Conservation (phyloP, 257 asterid genomes). For the Scutellaria galericulata region DNA sequence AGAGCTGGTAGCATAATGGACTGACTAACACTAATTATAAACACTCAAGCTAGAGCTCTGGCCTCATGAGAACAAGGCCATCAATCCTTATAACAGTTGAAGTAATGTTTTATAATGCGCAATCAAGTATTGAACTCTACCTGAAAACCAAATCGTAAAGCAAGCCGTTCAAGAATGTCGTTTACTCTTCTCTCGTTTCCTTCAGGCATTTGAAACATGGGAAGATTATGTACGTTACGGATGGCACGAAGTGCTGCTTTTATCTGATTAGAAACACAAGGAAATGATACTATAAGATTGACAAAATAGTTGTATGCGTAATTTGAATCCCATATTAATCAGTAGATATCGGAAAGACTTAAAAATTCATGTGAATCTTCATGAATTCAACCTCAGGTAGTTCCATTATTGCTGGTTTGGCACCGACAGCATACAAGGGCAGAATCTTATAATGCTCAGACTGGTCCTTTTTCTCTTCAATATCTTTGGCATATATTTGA, state of each 20-base stretch:
- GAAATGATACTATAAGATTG: no score
- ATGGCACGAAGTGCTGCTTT: slow-evolving; percentile 53
- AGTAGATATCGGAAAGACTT: no score
- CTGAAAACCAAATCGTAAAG: slow-evolving; percentile 95
- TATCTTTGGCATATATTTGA: slow-evolving; percentile 70
- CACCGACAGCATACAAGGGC: no score
- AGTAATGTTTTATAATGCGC: not conserved
- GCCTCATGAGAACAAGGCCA: not conserved
- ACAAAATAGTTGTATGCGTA: no score
- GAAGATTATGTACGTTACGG: slow-evolving; percentile 58
- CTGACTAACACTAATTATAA: not conserved
- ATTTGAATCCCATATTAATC: no score
- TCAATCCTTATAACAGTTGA: slow-evolving; percentile 8
- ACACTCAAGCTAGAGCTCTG: not conserved
- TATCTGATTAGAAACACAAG: no score
- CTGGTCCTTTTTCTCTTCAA: slow-evolving; percentile 85
- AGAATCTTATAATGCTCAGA: slow-evolving; percentile 74
- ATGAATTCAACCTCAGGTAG: no score
- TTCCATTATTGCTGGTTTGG: no score
- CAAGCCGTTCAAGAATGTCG: slow-evolving; percentile 96
- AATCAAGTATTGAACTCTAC: slow-evolving; percentile 44
- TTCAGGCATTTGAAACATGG: slow-evolving; percentile 60
- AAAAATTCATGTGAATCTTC: no score
- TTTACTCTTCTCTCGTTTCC: slow-evolving; percentile 57
- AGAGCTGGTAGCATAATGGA: not conserved